These are phyloP conservation scores for Starmerella vitae DNA, from an alignment of 805 yeast genomes.

Conservation along the genomic window DNA sequence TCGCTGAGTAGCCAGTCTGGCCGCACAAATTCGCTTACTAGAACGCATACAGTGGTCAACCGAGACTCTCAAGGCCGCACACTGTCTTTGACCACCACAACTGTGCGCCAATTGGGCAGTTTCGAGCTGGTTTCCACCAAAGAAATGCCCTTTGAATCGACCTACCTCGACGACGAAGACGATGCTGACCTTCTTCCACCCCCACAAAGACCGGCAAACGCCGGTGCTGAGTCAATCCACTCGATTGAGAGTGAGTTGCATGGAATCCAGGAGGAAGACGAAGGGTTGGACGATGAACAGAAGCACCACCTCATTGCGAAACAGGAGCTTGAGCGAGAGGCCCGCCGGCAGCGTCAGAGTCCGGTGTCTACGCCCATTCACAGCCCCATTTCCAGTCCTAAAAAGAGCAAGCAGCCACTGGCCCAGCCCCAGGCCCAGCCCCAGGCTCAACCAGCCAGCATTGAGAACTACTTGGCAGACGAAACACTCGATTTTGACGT, in stretches of 20 bases:
- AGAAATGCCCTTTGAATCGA: slow-evolving; percentile 19
- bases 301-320: neutral
- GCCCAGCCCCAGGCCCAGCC: neutral
- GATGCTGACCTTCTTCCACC: slow-evolving; percentile 4
- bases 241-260: slow-evolving; percentile 19
- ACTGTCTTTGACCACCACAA: slow-evolving; percentile 28
- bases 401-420: neutral
- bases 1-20: slow-evolving; percentile 11
- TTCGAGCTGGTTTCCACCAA: slow-evolving; percentile 27
- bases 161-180: neutral
- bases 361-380: neutral
- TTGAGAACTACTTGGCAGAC: neutral
- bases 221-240: slow-evolving; percentile 10
- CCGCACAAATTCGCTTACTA: slow-evolving; percentile 22
- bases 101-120: slow-evolving; percentile 28
- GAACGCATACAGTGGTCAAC: slow-evolving; percentile 22
- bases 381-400: neutral
- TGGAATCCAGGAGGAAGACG: slow-evolving; percentile 18
- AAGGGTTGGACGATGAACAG: slow-evolving; percentile 8
- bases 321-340: slow-evolving; percentile 1
- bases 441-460: neutral
- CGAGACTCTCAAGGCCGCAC: slow-evolving; percentile 26
- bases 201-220: slow-evolving; percentile 3
- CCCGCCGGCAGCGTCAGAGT: neutral
- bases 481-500: neutral